Evolutionary conservation across 345 rosid genomes (phyloP), one percentile per base, ranked within the genome.

Genomic region (Citrus hindsii): DNA sequence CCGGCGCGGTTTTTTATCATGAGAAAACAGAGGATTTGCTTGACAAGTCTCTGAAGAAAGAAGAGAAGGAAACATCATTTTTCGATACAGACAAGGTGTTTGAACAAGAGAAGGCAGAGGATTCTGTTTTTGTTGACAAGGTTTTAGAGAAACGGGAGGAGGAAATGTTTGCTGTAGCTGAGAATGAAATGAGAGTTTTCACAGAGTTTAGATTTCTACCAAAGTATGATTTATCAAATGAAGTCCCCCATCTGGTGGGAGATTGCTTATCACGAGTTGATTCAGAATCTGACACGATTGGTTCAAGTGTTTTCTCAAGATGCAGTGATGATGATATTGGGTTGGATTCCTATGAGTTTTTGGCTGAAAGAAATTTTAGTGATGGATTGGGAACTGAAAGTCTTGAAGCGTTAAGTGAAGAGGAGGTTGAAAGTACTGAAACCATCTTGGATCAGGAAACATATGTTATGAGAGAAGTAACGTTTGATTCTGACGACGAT

Each of bases 401-500:
- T 76, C 42, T 48, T 13, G 25, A 48, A 76, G 38, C 9, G 32
- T 38, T 25, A 22, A 37, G 69, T 32, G 56, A n/a, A 64, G 79
- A 79, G 74, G 76, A 60, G 63, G 74, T 46, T 27, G 80, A 65
- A 9, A 70, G 67, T 64, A 38, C 42, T 33, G 83, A 61, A 13
- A 37, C 68, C 21, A 18, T 40, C 32, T 33, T 69, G 59, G 75
- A 42, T 48, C 27, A 27, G 3, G 80, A 72, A 60, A 73, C 30
- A 35, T 80, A 18, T 28, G 25, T 30, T 18, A 19, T 56, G 25
- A 7, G 32, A 51, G 76, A n/a, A n/a, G 64, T 66, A 25, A 38
- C 46, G 33, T 58, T 48, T 56, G 85, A 84, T 79, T 84, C 76
- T 40, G 90, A 88, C 55, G 89, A 88, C 9, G 89, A 86, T 64